Evolutionary conservation across 2,329 filamentous ascomycete genomes (phyloP).

Genomic region (Myriosclerotinia duriaeana): DNA sequence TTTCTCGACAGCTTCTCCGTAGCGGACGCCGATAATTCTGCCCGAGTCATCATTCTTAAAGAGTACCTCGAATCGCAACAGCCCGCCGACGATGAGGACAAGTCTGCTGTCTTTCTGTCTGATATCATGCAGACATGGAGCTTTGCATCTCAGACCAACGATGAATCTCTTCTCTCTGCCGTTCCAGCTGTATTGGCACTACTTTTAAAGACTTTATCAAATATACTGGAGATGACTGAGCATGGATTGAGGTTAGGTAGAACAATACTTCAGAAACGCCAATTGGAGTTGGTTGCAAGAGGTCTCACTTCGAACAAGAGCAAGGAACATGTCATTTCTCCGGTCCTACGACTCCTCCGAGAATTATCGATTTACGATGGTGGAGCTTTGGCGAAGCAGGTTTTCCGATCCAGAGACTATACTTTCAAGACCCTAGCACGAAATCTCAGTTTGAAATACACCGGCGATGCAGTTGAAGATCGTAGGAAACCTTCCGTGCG

Average conservation of each 20-base stretch:
- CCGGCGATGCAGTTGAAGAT: slow-evolving; percentile 61
- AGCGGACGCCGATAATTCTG: slow-evolving; percentile 49
- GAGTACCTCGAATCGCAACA: slow-evolving; percentile 64
- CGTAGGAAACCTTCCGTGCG: slow-evolving; percentile 73
- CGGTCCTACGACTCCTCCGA: slow-evolving; percentile 78
- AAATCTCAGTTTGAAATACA: slow-evolving; percentile 71
- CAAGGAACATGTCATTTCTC: slow-evolving; percentile 86
- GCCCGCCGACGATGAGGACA: slow-evolving; percentile 52
- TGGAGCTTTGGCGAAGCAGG: slow-evolving; percentile 71
- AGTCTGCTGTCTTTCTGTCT: slow-evolving; percentile 63
- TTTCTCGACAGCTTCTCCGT: slow-evolving; percentile 67
- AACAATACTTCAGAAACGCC: slow-evolving; percentile 75
- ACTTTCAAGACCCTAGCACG: slow-evolving; percentile 78
- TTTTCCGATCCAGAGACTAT: slow-evolving; percentile 75
- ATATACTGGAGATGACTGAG: slow-evolving; percentile 69
- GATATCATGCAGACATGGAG: slow-evolving; percentile 89
- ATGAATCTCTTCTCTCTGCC: slow-evolving; percentile 77
- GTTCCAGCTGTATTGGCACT: slow-evolving; percentile 79
- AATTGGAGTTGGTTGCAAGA: slow-evolving; percentile 76
- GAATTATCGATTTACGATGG: slow-evolving; percentile 87
- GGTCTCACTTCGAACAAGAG: slow-evolving; percentile 77
- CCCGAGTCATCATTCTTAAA: slow-evolving; percentile 59
- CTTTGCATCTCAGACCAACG: slow-evolving; percentile 74
- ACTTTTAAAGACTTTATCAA: slow-evolving; percentile 75
- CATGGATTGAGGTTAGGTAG: slow-evolving; percentile 78